Evolutionary conservation across 192 early-diverging fungal species (phyloP), one percentile per base, ranked within the genome.

Genomic region (Entophlyctis luteolus): DNA sequence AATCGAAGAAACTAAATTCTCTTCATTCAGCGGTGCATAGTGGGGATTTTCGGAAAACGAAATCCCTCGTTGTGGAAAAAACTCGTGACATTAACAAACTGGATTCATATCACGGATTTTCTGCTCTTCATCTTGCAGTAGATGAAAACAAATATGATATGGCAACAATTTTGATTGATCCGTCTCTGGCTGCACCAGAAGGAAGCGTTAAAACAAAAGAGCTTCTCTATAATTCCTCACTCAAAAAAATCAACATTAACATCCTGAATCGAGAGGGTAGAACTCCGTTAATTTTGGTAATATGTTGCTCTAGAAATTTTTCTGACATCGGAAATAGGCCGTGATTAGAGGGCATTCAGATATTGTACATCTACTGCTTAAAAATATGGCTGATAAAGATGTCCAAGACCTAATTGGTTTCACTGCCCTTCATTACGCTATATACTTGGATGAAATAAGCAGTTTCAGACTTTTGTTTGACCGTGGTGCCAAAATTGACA

Each of bases 121-220:
- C 74, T 6, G 78, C 78, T 1, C 48, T 79, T 28, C 78, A 79
- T 48, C 32, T 79, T 10, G 78, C 78, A 16, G 74, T 59, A n/a
- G 56, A 67, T 28, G 55, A 56, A 42, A 70, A 71, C 62, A 65
- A 55, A 47, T 28, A 53, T 38, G 63, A 77, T 23, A 38, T 74
- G 3, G 53, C 48, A 5, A 50, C 62, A 3, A 23, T 73, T 5
- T 52, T 77, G 39, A 53, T 77, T 37, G 68, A 74, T 34, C 65
- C 72, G 1, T 27, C 25, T 6, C 55, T 25, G 36, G 65, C 45
- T 36, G 25, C 69, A 46, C 18, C 60, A 4, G 46, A 69, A n/a
- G 50, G 52, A 23, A 36, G 48, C 38, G 50, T 25, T 27, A 48
- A 54, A 36, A 32, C 38, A 2, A 34, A 20, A 20, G 55, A 68